Evolutionary conservation across 1,284 basidiomycete genomes (phyloP), one percentile per base, ranked within the genome.

Genomic region (Puccinia coronata): DNA sequence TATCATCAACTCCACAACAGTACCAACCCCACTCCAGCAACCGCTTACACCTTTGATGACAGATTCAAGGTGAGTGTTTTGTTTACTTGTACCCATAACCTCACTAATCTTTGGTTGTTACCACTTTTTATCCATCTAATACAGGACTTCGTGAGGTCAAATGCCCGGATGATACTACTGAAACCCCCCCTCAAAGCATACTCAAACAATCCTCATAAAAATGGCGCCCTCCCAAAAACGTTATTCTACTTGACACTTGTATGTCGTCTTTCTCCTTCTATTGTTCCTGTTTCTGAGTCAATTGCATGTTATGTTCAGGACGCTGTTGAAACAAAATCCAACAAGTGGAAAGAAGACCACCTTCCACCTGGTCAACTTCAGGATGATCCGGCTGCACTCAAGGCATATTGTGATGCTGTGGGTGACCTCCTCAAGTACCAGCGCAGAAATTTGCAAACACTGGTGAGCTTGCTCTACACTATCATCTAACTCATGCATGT

Each of bases 141-240:
- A 6, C 36, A 65, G 63, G 31, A 36, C 23, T 65, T 39, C 28
- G 6, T 65, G 9, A 2, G 20, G 23, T 9, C 63, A 31, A 36
- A 65, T 3, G 31, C 39, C 9, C 34, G 18, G 14, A 39, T 43
- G 39, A 28, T 39, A 25, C 41, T 65, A n/a, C 63, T 43, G 2
- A 39, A 16, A 9, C 63, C 63, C 36, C 23, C 34, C 6, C 36
- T 65, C 12, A 20, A 65, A 39, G 63, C 63, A 5, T 65, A 65
- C 34, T 65, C 63, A 6, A 65, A 36, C 9, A 65, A 36, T 20
- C 34, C 63, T 4, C 36, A 65, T 20, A 18, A 41, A 12, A 65
- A 65, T 65, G 63, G 63, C 2, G 18, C 34, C 18, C 63, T 65
- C 34, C 39, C 63, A 36, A 36, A 65, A 65, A 59, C 55, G 25